A percentile compares a stretch with the other conserved stretches of the same genome.
Conservation (phyloP, 129 eudicot genomes). For the Gnaphalium uliginosum region DNA sequence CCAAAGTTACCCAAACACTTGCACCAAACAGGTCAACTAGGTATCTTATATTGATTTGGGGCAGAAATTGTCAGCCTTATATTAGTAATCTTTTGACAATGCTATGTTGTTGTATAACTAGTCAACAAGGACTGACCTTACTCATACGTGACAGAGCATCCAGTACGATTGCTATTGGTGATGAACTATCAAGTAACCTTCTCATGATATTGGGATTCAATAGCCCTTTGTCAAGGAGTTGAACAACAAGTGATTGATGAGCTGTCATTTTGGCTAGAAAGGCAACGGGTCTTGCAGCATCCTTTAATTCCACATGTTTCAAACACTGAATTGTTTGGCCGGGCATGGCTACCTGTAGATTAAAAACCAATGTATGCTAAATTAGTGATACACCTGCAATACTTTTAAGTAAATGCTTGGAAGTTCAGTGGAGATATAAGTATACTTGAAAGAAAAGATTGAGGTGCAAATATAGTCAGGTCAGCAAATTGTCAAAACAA, state of each 20-base stretch:
- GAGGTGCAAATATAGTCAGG: too few relatives aligned
- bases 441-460: too few relatives aligned
- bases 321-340: constrained; percentile 54
- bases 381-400: background rate
- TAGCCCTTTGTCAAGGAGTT: constrained; percentile 76
- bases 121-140: constrained; percentile 47
- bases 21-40: constrained; percentile 1
- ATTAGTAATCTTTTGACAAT: too few relatives aligned
- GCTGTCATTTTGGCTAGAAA: constrained; percentile 78
- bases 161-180: constrained; percentile 76
- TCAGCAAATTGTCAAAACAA: too few relatives aligned
- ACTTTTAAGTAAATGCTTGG: too few relatives aligned
- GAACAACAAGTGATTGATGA: constrained; percentile 63
- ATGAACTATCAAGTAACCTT: constrained; percentile 63
- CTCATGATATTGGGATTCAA: constrained; percentile 63
- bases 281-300: constrained; percentile 75
- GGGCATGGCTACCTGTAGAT: constrained; percentile 65
- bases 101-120: background rate
- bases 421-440: background rate
- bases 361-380: background rate
- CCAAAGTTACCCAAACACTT: constrained; percentile 1
- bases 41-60: background rate
- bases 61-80: background rate
- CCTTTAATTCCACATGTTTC: constrained; percentile 73
- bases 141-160: constrained; percentile 82